phyloP scores from a whole-genome alignment of 768 basidiomycete genomes.

The Kwoniella sp. region DNA sequence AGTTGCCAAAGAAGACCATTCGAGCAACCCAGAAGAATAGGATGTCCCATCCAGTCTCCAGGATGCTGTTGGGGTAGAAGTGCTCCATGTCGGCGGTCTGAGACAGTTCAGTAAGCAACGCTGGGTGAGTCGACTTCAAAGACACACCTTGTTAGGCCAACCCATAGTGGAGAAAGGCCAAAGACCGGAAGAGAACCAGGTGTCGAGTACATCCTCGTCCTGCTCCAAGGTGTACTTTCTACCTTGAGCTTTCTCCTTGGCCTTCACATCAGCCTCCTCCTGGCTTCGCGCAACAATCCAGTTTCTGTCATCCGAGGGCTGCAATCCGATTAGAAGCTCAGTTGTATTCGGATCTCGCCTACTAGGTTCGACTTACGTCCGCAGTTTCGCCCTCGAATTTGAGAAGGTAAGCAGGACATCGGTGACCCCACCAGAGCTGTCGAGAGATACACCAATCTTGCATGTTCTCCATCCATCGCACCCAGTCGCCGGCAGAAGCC shows the following conservation, averaged over 20 bases:
- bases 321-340: neutral
- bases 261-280: slow-evolving; percentile 73
- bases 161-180: slow-evolving; percentile 98
- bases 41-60: slow-evolving; percentile 99
- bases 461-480: slow-evolving; percentile 87
- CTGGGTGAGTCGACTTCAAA: neutral
- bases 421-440: slow-evolving; percentile 99
- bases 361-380: slow-evolving; percentile 54
- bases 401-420: slow-evolving; percentile 90
- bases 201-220: slow-evolving; percentile 96
- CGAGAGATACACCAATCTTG: slow-evolving; percentile 99
- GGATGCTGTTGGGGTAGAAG: slow-evolving; percentile 83
- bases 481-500: slow-evolving; percentile 88
- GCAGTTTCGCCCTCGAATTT: slow-evolving; percentile 72
- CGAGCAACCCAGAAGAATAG: slow-evolving; percentile 99
- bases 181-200: slow-evolving; percentile 96
- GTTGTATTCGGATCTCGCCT: no score
- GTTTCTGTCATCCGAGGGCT: slow-evolving; percentile 66
- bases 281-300: slow-evolving; percentile 90
- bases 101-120: slow-evolving; percentile 7
- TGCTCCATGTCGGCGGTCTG: slow-evolving; percentile 71
- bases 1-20: slow-evolving; percentile 89
- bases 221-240: slow-evolving; percentile 72
- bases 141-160: slow-evolving; percentile 82
- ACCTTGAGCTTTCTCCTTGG: slow-evolving; percentile 61